phyloP scores from a whole-genome alignment of 2,329 filamentous ascomycete genomes.

The Colletotrichum tanaceti region DNA sequence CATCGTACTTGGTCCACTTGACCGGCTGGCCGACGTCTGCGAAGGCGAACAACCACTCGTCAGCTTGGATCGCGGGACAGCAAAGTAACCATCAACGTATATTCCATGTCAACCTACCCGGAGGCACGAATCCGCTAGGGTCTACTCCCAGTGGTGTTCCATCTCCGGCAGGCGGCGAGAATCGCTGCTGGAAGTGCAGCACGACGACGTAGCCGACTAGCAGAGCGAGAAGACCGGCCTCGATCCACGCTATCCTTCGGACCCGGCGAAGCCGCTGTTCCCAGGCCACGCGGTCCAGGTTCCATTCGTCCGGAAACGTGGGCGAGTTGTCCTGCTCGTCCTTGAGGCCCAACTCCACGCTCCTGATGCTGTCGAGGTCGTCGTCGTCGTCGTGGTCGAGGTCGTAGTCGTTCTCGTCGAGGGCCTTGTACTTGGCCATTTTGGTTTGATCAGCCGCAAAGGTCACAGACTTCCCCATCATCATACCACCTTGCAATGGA shows the following conservation, averaged over 20 bases:
- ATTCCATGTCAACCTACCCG: background rate
- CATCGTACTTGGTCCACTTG: slow-evolving; percentile 32
- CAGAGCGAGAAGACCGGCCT: slow-evolving; percentile 10
- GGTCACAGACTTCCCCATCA: slow-evolving; percentile 24
- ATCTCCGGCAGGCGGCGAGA: background rate
- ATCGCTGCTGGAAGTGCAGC: background rate
- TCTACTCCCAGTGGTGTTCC: slow-evolving; percentile 23
- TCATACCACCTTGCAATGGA: no score
- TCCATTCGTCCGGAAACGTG: slow-evolving; percentile 30
- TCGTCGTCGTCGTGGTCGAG: slow-evolving; percentile 11
- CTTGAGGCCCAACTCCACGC: background rate
- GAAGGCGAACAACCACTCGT: background rate
- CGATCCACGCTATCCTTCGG: slow-evolving; percentile 8
- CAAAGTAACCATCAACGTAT: no score
- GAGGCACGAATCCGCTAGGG: slow-evolving; percentile 29
- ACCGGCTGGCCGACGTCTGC: slow-evolving; percentile 29
- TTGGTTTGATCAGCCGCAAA: slow-evolving; percentile 3
- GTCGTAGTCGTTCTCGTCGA: slow-evolving; percentile 7
- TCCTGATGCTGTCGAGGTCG: slow-evolving; percentile 14
- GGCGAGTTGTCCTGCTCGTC: background rate
- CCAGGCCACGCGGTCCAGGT: slow-evolving; percentile 18
- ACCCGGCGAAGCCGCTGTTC: slow-evolving; percentile 9
- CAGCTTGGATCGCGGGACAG: background rate
- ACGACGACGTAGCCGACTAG: slow-evolving; percentile 13
- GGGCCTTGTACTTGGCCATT: slow-evolving; percentile 15